Conservation (phyloP, 176 grass and related monocot species). For the Luzula sylvatica region DNA sequence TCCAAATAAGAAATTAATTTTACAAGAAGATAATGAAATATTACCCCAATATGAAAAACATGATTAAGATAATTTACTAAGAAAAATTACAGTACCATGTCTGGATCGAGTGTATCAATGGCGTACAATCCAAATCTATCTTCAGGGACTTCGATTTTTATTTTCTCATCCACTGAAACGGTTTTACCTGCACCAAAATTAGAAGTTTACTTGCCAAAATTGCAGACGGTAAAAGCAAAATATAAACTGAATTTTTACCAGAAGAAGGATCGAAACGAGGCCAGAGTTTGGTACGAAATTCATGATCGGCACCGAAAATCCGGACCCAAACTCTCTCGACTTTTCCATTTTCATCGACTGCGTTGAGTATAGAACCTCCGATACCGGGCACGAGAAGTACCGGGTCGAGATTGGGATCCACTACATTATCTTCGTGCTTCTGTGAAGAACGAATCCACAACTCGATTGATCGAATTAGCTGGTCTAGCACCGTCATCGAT, state of each 20-base stretch:
- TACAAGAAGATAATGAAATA: neutral
- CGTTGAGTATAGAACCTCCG: slow-evolving; percentile 61
- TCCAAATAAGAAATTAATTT: slow-evolving; percentile 10
- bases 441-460: slow-evolving; percentile 50
- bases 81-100: slow-evolving; percentile 39
- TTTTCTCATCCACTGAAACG: slow-evolving; percentile 67
- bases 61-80: neutral
- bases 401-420: slow-evolving; percentile 63
- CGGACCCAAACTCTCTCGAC: slow-evolving; percentile 85
- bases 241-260: slow-evolving; percentile 26
- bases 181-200: slow-evolving; percentile 53
- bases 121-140: slow-evolving; percentile 87
- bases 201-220: neutral
- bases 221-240: slow-evolving; percentile 3
- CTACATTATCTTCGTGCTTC: slow-evolving; percentile 27
- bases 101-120: slow-evolving; percentile 76
- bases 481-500: slow-evolving; percentile 54
- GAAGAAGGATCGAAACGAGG: slow-evolving; percentile 71
- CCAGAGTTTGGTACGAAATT: slow-evolving; percentile 72
- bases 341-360: slow-evolving; percentile 67
- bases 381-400: slow-evolving; percentile 84
- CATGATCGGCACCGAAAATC: slow-evolving; percentile 73
- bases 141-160: slow-evolving; percentile 61
- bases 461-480: slow-evolving; percentile 73
- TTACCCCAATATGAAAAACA: too few species aligned